These are phyloP conservation scores for Dryas drummondii DNA, from an alignment of 306 rosid genomes.

Conservation along the genomic window DNA sequence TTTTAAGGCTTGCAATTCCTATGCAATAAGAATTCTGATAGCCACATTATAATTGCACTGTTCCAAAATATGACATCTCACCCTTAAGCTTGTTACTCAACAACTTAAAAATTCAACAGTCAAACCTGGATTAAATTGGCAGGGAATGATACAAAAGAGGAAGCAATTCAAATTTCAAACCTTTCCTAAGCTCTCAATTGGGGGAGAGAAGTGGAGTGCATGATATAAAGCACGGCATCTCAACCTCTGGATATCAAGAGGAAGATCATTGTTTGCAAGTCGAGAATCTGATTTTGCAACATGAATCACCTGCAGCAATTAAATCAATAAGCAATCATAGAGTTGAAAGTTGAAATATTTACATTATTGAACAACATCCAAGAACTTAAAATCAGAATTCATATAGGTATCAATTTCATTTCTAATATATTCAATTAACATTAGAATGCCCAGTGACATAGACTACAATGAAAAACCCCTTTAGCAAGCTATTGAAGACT, in stretches of 20 bases:
- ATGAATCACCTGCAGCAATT: conserved; percentile 68
- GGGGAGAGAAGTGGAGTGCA: conserved; percentile 83
- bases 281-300: conserved; percentile 93
- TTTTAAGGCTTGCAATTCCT: background rate
- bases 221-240: conserved; percentile 88
- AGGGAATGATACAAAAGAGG: background rate
- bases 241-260: conserved; percentile 80
- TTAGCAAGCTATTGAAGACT: background rate
- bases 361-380: conserved; percentile 2
- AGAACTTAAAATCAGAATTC: conserved; percentile 3
- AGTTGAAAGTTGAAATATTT: background rate
- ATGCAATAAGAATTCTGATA: background rate
- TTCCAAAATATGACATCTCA: conserved; percentile 5
- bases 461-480: background rate
- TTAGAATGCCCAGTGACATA: background rate
- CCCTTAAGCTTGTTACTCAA: background rate
- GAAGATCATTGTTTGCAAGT: conserved; percentile 88
- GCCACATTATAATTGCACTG: background rate
- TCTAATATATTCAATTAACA: background rate
- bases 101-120: background rate
- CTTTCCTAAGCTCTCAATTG: conserved; percentile 82
- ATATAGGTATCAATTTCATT: background rate
- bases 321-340: conserved; percentile 28
- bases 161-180: conserved; percentile 57
- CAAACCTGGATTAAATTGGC: background rate